Evolutionary conservation across 805 yeast species (phyloP), one percentile per base, ranked within the genome.

Genomic region (Saturnispora saitoi): DNA sequence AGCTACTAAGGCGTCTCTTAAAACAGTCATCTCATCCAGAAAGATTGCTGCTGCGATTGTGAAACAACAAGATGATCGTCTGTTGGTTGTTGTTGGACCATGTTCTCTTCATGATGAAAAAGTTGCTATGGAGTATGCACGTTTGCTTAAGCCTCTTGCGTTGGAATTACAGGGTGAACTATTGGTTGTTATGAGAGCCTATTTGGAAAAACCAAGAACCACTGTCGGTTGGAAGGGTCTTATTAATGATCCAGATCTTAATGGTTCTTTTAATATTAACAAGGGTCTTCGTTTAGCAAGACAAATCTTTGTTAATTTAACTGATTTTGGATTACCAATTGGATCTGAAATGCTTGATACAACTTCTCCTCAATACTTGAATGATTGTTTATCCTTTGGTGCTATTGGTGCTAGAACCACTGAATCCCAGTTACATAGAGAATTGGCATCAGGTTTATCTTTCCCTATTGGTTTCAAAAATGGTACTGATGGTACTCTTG

Each of bases 321-420:
- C 96, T 39, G 72, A 76, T 55, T 69, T 74, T 61, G 91, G 89
- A 51, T 66, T 91, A 50, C 98, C 99, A 48, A 91, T 91, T 61
- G 99, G 95, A 47, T 83, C 93, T 40, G 99, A 91, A 71, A 93
- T 91, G 99, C 80, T 91, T 68, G 99, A 91, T 68, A 93, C 98
- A 52, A 91, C 91, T 54, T 86, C 96, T 31, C 99, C 99, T 17
- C 99, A 91, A 75, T 91, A 77, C 76, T 76, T 91, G 57, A 82
- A 91, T 24, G 99, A 93, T 67, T 75, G 90, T 58, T 76, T 91
- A 56, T 84, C 95, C 31, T 81, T 91, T 57, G 99, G 99, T 62
- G 99, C 99, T 52, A 90, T 91, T 69, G 99, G 99, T 64, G 99
- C 99, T 49, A 83, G 99, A 74, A 91, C 99, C 51, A 91, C 99